Evolutionary conservation across 1,284 basidiomycete species (phyloP).

Genomic region (Cutaneotrichosporon sp.): DNA sequence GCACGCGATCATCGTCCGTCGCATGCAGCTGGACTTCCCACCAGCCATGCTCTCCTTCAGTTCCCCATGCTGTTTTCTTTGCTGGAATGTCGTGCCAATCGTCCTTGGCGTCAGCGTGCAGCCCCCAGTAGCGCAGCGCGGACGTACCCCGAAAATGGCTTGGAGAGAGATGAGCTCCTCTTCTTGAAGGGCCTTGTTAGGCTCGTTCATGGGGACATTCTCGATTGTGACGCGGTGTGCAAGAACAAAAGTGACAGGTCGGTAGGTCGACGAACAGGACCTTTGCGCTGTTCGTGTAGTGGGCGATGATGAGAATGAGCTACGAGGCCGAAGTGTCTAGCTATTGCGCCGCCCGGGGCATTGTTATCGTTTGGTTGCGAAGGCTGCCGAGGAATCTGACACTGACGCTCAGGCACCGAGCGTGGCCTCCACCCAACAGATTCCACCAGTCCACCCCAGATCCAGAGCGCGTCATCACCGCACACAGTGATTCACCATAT

Average conservation of each 20-base stretch:
- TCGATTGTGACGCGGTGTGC: not conserved
- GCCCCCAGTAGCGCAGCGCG: not conserved
- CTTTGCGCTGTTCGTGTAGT: slow-evolving; percentile 1
- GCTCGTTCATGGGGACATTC: slow-evolving; percentile 36
- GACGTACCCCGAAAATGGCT: slow-evolving; percentile 39
- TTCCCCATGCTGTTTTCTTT: slow-evolving; percentile 45
- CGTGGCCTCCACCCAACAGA: not conserved
- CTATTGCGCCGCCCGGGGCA: not conserved
- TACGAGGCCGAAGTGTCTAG: too few species aligned
- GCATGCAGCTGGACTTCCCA: slow-evolving; percentile 39
- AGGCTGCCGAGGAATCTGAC: not conserved
- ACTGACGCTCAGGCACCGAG: too few species aligned
- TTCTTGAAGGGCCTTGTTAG: slow-evolving; percentile 38
- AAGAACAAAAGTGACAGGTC: not conserved
- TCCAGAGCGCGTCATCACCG: too few species aligned
- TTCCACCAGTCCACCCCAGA: not conserved
- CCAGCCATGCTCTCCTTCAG: slow-evolving; percentile 38
- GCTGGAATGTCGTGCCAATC: slow-evolving; percentile 45
- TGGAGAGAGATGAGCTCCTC: slow-evolving; percentile 45
- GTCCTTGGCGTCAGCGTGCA: slow-evolving; percentile 23
- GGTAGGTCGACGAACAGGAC: not conserved
- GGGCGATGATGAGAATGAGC: not conserved
- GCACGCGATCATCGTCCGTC: slow-evolving; percentile 35
- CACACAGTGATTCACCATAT: too few species aligned
- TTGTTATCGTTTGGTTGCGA: not conserved